Base-by-base conservation (phyloP, 169 alveolate genomes). In the Plasmodium fragile region DNA sequence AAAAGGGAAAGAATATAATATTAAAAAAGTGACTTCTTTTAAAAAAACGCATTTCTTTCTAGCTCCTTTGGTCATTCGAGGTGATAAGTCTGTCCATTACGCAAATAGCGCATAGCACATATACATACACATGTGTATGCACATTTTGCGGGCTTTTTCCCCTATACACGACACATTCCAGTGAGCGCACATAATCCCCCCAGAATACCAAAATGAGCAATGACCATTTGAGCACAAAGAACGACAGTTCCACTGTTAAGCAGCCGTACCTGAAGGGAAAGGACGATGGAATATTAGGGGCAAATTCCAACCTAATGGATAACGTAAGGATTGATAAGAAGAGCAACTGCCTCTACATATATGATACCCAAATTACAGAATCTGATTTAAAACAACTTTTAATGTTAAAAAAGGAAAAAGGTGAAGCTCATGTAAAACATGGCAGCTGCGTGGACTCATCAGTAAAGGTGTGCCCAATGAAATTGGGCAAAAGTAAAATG, bases 311-410 rank as follows among this genome's bases (percentile, higher is more conserved):
- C 69, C 30, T 85, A 53, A 72, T 85, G 59, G 84, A 85, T 16
- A 73, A 75, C 53, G 79, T 85, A 3, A 85, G 69, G 49, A 18
- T 85, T 53, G 93, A 73, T 77, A 73, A 75, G 65, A 53, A 49
- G 5, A 85, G 79, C 13, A 85, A 85, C 28, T 73, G 70, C 8
- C 18, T 85, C 7, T 73, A 85, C 43, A 18, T 85, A 53, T 13
- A 45, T 18, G 93, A 85, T 85, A 83, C 75, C 22, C 30, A 22
- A 3, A 85, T 85, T 36, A 85, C 93, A 25, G 93, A 85, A 85
- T 25, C 53, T 36, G 93, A 85, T 13, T 55, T 85, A 73, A 22
- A 30, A 18, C 65, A 85, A 52, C 84, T 85, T 18, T 39, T 82
- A 7, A 39, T 30, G 70, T 85, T 75, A 77, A 75, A 85, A 52